Base-by-base conservation (phyloP, 2,329 filamentous ascomycete genomes). In the Arthrobotrys iridis region DNA sequence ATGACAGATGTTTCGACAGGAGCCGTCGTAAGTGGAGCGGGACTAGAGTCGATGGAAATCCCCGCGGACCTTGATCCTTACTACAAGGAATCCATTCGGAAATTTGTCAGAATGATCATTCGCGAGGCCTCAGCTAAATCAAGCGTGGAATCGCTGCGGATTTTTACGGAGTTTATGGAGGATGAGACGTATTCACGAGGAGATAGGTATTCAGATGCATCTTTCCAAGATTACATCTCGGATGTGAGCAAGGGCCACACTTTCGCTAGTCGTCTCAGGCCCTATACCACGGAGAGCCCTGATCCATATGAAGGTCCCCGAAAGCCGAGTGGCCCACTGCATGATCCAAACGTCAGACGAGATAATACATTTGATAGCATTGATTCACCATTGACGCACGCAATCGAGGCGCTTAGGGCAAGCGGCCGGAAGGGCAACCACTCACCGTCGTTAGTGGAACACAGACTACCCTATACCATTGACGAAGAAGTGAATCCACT, bases 111-210 rank as follows among this genome's bases (percentile, higher is more conserved):
- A 15, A 80, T 79, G 79, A 79, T 80, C 10, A 43, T 78, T 22
- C 76, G 70, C 2, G 79, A 80, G 55, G 78, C 78, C 1, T 75
- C 70, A n/a, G 79, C 79, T 20, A 64, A 71, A 28, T 79, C 75
- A 5, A 79, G 79, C 41, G 76, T 78, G 10, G 78, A 79, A 33
- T 78, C 78, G 24, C 55, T 80, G 6, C 78, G 67, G 35, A 72
- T 79, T 4, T 80, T 80, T 37, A 78, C 77, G 2, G 76, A 78
- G 4, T 80, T 79, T 45, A 80, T 80, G 78, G 78, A 79, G 35
- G 76, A 79, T 28, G 79, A 80, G 65, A 79, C 77, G 22, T 79
- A 77, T 50, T 68, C 78, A 22, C 71, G 78, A 24, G 79, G 79
- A 18, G 71, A 78, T 55, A 62, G 77, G 40, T 80, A 80, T 65